These are phyloP conservation scores for Vachellia pachyceras DNA, from an alignment of 306 rosid species.

Conservation along the genomic window DNA sequence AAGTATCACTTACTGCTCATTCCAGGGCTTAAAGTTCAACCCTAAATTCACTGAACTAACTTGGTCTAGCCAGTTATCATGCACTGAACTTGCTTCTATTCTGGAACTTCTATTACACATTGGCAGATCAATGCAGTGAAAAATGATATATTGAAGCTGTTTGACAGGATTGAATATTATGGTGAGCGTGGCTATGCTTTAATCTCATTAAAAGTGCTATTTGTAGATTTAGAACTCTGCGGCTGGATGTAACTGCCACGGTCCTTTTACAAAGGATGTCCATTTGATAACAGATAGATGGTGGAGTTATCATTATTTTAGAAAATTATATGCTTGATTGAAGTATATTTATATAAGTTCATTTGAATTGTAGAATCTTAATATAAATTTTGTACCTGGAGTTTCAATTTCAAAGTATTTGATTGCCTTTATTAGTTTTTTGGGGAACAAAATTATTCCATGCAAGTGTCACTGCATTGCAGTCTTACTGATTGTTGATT, in stretches of 20 bases:
- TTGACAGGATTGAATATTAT: conserved; percentile 90
- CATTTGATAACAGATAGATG: conserved; percentile 6
- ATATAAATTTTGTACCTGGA: background rate
- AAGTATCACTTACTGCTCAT: background rate
- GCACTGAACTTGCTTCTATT: background rate
- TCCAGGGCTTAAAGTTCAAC: background rate
- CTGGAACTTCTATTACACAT: conserved; percentile 13
- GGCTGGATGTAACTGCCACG: conserved; percentile 22
- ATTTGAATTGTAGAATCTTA: background rate
- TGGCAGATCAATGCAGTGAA: conserved; percentile 78
- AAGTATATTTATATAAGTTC: background rate
- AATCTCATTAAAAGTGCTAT: conserved; percentile 18
- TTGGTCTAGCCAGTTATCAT: background rate
- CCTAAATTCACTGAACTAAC: background rate
- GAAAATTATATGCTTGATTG: conserved; percentile 8
- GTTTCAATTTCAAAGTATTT: conserved; percentile 12
- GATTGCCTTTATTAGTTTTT: background rate
- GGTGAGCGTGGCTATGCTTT: conserved; percentile 60
- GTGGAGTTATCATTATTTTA: background rate
- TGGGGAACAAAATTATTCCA: background rate
- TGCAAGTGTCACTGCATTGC: conserved; percentile 18
- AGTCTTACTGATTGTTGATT: background rate
- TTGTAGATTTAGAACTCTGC: conserved; percentile 4
- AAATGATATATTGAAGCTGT: conserved; percentile 85
- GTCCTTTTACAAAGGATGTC: conserved; percentile 27